Conservation (phyloP, 73 alveolate species). For the Stentor roeselii region DNA sequence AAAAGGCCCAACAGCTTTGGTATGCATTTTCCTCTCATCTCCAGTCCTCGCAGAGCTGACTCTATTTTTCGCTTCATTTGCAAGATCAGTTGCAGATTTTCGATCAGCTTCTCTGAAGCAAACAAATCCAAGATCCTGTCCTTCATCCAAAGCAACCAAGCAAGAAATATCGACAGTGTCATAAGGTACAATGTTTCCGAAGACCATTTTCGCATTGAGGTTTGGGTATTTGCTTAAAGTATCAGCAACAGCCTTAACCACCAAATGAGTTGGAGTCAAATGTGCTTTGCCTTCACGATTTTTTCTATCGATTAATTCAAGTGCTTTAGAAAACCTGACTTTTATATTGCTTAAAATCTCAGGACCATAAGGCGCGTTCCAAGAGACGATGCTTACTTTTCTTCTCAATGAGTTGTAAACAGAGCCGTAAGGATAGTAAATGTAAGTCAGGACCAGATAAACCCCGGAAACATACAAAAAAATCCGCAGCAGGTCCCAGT, state of each 20-base stretch:
- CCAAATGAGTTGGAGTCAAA: neutral
- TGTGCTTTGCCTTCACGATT: neutral
- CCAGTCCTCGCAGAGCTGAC: neutral
- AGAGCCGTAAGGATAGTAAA: neutral
- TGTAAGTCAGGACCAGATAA: neutral
- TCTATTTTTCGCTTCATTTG: neutral
- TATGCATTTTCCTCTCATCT: neutral
- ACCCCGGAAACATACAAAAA: neutral
- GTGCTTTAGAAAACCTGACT: slow-evolving; percentile 10
- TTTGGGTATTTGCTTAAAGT: neutral
- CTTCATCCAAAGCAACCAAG: slow-evolving; percentile 17
- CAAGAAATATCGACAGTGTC: slow-evolving; percentile 19
- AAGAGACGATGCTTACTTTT: neutral
- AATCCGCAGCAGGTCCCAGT: slow-evolving; percentile 1
- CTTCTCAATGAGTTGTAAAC: neutral
- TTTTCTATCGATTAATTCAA: neutral
- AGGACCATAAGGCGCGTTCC: neutral
- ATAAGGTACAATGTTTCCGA: slow-evolving; percentile 15
- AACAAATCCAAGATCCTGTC: neutral
- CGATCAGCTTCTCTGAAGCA: slow-evolving; percentile 7
- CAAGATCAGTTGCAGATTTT: neutral
- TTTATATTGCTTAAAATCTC: neutral
- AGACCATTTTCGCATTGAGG: neutral
- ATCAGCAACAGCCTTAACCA: neutral
- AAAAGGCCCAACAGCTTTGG: neutral